A percentile compares a stretch with the other conserved stretches of the same genome.
These are phyloP conservation scores for Flaveria bidentis DNA, from an alignment of 129 eudicot genomes.

Conservation along the genomic window DNA sequence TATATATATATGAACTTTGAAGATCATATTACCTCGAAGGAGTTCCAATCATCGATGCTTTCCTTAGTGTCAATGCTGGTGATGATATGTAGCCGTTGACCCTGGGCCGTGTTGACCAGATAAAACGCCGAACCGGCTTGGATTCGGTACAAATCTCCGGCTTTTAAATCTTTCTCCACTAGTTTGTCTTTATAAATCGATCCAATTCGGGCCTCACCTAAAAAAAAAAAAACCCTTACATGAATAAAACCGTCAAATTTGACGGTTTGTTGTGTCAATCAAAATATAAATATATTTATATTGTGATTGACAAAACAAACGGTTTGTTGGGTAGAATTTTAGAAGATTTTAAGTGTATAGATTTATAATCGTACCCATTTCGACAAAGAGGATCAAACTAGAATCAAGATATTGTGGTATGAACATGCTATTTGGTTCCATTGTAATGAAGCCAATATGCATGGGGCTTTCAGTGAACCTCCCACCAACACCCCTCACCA, in stretches of 20 bases:
- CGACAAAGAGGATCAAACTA: constrained; percentile 64
- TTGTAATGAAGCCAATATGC: constrained; percentile 82
- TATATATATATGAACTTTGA: background rate
- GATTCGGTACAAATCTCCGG: constrained; percentile 78
- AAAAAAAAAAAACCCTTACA: too few species aligned
- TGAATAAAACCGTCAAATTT: too few species aligned
- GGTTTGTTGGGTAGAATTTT: too few species aligned
- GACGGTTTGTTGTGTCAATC: too few species aligned
- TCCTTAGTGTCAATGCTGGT: constrained; percentile 70
- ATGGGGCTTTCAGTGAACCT: constrained; percentile 42
- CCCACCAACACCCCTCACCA: constrained; percentile 56
- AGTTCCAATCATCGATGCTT: constrained; percentile 48
- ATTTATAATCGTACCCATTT: constrained; percentile 45
- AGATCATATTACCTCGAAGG: constrained; percentile 49
- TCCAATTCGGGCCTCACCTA: constrained; percentile 42
- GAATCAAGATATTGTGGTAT: constrained; percentile 90
- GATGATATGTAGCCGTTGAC: constrained; percentile 66
- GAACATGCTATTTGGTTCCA: constrained; percentile 83
- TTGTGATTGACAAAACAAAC: too few species aligned
- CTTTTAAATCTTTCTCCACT: constrained; percentile 51
- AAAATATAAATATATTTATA: too few species aligned
- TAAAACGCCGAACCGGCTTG: constrained; percentile 81
- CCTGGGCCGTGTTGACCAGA: constrained; percentile 56
- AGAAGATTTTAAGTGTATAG: too few species aligned
- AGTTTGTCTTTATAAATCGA: constrained; percentile 61